These are phyloP conservation scores for Xylariaceae sp. DNA, from an alignment of 2,329 filamentous ascomycete species.

Conservation along the genomic window DNA sequence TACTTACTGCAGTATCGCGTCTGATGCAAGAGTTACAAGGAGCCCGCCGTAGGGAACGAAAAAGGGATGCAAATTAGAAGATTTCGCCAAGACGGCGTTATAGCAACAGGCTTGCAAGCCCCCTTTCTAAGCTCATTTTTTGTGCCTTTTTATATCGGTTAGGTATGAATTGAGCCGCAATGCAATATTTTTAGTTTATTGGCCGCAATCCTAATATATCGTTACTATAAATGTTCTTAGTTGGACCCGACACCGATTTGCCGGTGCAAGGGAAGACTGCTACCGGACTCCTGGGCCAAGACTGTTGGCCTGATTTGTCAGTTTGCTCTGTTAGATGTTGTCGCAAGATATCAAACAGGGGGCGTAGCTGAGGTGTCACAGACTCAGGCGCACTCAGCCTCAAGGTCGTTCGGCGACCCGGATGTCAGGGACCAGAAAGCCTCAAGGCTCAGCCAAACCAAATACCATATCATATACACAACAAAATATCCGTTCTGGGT, in stretches of 20 bases:
- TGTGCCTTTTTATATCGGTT: neutral
- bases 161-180: neutral
- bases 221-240: neutral
- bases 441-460: no score
- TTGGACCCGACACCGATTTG: neutral
- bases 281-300: constrained; percentile 6
- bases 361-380: constrained; percentile 25
- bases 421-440: constrained; percentile 4
- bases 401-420: constrained; percentile 16
- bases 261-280: neutral
- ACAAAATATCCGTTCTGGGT: constrained; percentile 3
- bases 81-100: neutral
- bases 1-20: neutral
- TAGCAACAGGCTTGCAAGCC: neutral
- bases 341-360: constrained; percentile 25
- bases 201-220: neutral
- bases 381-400: constrained; percentile 21
- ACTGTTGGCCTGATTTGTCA: neutral
- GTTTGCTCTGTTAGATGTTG: constrained; percentile 4
- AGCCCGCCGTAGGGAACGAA: neutral
- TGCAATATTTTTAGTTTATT: neutral
- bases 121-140: neutral
- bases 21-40: neutral
- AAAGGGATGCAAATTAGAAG: neutral
- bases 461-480: neutral